These are phyloP conservation scores for Apium graveolens DNA, from an alignment of 129 eudicot genomes.

Conservation along the genomic window DNA sequence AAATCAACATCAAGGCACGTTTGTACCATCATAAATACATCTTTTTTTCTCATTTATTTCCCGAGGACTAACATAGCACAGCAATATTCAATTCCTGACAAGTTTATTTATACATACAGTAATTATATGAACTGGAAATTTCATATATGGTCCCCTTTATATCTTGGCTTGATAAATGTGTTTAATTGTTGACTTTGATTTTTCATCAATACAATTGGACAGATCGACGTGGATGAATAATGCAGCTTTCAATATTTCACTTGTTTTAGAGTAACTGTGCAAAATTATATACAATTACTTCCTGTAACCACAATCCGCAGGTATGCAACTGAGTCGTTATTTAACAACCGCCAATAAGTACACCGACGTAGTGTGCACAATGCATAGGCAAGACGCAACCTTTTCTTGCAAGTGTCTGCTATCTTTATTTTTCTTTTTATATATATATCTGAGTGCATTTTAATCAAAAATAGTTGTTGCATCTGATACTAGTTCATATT, in stretches of 20 bases:
- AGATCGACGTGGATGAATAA: slow-evolving; percentile 4
- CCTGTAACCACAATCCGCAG: no score
- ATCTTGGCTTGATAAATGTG: slow-evolving; percentile 4
- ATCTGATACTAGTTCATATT: no score
- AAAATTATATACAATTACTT: no score
- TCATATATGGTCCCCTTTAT: neutral
- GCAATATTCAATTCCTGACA: slow-evolving; percentile 6
- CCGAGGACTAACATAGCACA: neutral
- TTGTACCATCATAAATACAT: neutral
- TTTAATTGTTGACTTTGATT: neutral
- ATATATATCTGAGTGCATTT: no score
- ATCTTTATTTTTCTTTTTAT: no score
- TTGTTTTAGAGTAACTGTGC: neutral
- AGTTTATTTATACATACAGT: neutral
- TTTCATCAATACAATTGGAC: neutral
- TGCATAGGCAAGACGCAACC: no score
- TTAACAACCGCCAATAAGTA: neutral
- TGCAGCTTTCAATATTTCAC: slow-evolving; percentile 8
- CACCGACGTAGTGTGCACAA: no score
- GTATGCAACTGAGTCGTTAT: neutral
- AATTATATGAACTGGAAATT: neutral
- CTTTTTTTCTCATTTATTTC: neutral
- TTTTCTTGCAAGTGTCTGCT: no score
- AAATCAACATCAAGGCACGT: slow-evolving; percentile 7
- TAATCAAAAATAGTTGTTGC: no score